Base-by-base conservation (phyloP, 2,329 filamentous ascomycete genomes). In the Xenoacremonium recifei region DNA sequence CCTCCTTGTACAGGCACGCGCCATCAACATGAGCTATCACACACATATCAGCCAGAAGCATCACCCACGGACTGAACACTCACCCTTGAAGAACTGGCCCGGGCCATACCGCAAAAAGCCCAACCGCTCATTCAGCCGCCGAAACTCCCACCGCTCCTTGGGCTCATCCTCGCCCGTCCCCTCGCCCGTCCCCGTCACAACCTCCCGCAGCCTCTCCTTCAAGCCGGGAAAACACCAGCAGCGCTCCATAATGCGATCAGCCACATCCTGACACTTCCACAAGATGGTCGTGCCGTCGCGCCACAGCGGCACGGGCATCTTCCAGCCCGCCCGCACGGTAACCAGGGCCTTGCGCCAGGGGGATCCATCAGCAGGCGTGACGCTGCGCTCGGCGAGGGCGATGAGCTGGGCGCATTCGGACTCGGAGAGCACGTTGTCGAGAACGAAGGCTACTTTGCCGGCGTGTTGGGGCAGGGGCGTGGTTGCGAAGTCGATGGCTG, bases 231-330 rank as follows among this genome's bases (percentile, higher is more conserved):
- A 59, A 36, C 58, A 49, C 53, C 60, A 35, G 60, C 84, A 76
- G 9, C 88, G 74, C 30, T 66, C 69, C 75, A 85, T 84, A 0
- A 93, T 54, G 17, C 79, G 76, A 18, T 77, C 72, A 0, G 80
- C 82, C 2, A 92, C 51, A 2, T 77, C 76, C 36, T 73, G 69
- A 12, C 76, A 66, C 57, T 93, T 86, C 77, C 82, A 87, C 51
- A 93, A 84, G 49, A 92, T 87, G 3, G 88, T 76, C n/a, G 84
- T 84, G 54, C 84, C 84, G 47, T 87, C 83, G 13, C 88, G 75
- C 36, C 79, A 79, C 7, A 80, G 73, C 2, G 75, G 69, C 1
- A 51, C 51, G 4, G 73, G 61, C 3, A 71, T 63, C 63, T 92
- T 82, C 42, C 61, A 68, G 3, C 85, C 85, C 4, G 63, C 62